These are phyloP conservation scores for Scenedesmus sp. DNA, from an alignment of 163 green algal species.

Conservation along the genomic window DNA sequence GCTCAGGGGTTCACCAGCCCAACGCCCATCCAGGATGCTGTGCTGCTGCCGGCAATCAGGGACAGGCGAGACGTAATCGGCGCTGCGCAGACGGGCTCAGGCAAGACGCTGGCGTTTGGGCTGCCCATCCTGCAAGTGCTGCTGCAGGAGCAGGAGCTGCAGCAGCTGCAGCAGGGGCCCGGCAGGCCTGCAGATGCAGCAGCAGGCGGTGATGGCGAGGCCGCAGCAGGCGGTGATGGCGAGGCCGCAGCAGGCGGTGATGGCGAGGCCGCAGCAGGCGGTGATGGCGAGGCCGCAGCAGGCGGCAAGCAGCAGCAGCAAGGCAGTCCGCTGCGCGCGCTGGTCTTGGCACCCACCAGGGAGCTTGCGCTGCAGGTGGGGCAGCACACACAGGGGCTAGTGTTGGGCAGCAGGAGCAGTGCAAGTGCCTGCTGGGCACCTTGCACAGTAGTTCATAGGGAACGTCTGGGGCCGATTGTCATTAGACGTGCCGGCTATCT, in stretches of 20 bases:
- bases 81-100: conserved; percentile 95
- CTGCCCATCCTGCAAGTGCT: conserved; percentile 89
- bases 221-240: not conserved
- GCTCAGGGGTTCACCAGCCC: conserved; percentile 66
- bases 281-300: not conserved
- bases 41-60: conserved; percentile 85
- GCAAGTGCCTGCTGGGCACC: not conserved
- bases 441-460: too few species aligned
- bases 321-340: conserved; percentile 66
- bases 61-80: conserved; percentile 92
- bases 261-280: conserved; percentile 1
- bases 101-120: conserved; percentile 98
- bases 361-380: conserved; percentile 96
- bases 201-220: not conserved
- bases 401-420: not conserved
- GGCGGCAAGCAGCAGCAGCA: not conserved
- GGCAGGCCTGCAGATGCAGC: conserved; percentile 31
- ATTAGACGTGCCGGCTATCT: too few species aligned
- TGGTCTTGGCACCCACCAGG: conserved; percentile 95
- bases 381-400: too few species aligned
- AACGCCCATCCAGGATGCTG: conserved; percentile 93
- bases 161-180: conserved; percentile 46
- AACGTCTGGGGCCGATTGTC: too few species aligned
- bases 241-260: too few species aligned
- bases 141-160: conserved; percentile 49